These are phyloP conservation scores for Schwanniomyces polymorphus DNA, from an alignment of 805 yeast genomes.

Conservation along the genomic window DNA sequence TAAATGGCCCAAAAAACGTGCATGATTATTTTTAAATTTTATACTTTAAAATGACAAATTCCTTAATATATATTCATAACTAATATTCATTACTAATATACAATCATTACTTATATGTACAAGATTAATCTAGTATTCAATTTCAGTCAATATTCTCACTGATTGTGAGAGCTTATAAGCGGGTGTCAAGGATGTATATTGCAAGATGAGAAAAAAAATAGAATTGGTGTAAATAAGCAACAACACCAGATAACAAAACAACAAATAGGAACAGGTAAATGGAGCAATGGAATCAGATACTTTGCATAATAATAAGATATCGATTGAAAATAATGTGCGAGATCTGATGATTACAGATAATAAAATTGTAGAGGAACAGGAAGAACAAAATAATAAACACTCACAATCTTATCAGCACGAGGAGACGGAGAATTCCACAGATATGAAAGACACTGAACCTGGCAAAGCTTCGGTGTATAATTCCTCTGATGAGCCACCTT, in stretches of 20 bases:
- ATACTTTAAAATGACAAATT: background rate
- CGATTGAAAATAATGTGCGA: background rate
- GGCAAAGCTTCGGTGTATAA: background rate
- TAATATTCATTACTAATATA: background rate
- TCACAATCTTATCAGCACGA: background rate
- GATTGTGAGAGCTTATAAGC: background rate
- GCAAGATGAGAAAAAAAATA: background rate
- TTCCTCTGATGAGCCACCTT: background rate
- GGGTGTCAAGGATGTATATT: background rate
- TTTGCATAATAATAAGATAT: background rate
- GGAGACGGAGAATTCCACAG: background rate
- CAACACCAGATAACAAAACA: background rate
- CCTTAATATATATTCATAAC: background rate
- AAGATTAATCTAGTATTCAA: background rate
- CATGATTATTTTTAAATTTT: background rate
- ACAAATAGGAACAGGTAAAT: background rate
- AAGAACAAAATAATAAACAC: background rate
- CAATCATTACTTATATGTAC: background rate
- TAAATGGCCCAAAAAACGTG: conserved; percentile 4
- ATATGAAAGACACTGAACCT: background rate
- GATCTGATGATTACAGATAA: background rate
- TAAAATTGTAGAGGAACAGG: background rate
- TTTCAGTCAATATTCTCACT: background rate
- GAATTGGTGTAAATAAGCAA: background rate
- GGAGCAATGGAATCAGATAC: background rate